phyloP scores from a whole-genome alignment of 208 protist species.

The Trypanosoma vivax region DNA sequence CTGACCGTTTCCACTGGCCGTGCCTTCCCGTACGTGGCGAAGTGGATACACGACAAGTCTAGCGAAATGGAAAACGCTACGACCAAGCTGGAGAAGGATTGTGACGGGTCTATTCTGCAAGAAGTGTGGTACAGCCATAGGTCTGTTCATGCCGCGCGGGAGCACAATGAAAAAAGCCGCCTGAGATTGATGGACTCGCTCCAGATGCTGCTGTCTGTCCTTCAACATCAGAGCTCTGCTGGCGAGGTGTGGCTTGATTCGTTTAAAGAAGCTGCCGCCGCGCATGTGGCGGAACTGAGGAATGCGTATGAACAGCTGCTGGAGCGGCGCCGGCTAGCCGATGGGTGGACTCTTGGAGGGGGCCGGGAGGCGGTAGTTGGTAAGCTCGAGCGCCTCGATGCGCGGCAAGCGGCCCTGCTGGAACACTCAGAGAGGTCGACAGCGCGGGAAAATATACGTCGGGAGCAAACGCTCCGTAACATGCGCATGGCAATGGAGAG shows the following conservation, averaged over 20 bases:
- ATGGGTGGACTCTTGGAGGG: conserved; percentile 26
- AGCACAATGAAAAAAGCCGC: background rate
- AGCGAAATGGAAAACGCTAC: conserved; percentile 9
- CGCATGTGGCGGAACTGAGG: conserved; percentile 23
- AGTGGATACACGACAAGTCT: conserved; percentile 24
- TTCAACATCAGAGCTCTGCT: conserved; percentile 3
- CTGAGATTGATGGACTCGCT: conserved; percentile 6
- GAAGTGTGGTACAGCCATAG: background rate
- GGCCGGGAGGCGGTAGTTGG: conserved; percentile 20
- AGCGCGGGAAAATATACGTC: conserved; percentile 4
- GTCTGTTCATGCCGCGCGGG: background rate
- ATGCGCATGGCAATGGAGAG: conserved; percentile 31
- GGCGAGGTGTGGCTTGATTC: conserved; percentile 6
- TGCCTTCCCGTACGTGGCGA: conserved; percentile 32
- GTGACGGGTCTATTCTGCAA: background rate
- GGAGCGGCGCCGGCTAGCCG: conserved; percentile 18
- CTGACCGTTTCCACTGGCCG: conserved; percentile 20
- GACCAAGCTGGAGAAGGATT: background rate
- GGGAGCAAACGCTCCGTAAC: conserved; percentile 16
- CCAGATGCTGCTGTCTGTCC: conserved; percentile 6
- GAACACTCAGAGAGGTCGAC: conserved; percentile 5
- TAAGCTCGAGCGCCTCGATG: conserved; percentile 21
- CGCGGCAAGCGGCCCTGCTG: conserved; percentile 9
- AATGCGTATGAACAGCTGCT: conserved; percentile 24
- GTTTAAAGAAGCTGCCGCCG: conserved; percentile 10